Evolutionary conservation across 73 alveolate genomes (phyloP).

Genomic region (Paramecium bursaria): DNA sequence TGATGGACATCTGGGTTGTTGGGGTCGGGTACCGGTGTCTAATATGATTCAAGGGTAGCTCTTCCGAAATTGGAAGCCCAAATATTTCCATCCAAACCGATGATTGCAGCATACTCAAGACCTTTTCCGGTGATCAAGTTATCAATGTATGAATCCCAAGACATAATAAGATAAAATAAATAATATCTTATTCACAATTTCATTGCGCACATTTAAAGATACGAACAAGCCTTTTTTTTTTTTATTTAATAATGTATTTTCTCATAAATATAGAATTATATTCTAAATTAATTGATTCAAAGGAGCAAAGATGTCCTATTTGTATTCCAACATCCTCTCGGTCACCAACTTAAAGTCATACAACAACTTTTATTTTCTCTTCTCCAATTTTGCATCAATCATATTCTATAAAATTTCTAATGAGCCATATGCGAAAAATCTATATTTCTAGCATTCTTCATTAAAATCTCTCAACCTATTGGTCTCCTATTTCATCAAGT

Average conservation of each 20-base stretch:
- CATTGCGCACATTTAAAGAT: not conserved
- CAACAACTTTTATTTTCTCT: not conserved
- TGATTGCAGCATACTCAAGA: conserved; percentile 42
- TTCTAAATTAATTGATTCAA: no score
- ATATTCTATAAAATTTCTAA: not conserved
- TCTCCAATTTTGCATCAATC: not conserved
- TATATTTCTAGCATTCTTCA: not conserved
- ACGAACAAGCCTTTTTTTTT: not conserved
- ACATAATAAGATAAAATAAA: not conserved
- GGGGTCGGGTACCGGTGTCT: conserved; percentile 24
- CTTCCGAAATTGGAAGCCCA: conserved; percentile 56
- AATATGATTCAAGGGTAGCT: conserved; percentile 9
- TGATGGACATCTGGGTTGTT: conserved; percentile 8
- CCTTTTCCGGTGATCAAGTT: conserved; percentile 46
- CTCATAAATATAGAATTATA: no score
- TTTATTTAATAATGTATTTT: no score
- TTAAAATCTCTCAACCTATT: not conserved
- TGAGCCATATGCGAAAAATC: not conserved
- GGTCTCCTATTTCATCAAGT: not conserved
- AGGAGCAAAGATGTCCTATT: no score
- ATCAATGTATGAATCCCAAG: conserved; percentile 49
- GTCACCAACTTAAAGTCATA: no score
- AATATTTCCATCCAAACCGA: conserved; percentile 46
- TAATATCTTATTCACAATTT: not conserved
- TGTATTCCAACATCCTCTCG: no score